Evolutionary conservation across 306 rosid species (phyloP).

Genomic region (Cicer chorassanicum): DNA sequence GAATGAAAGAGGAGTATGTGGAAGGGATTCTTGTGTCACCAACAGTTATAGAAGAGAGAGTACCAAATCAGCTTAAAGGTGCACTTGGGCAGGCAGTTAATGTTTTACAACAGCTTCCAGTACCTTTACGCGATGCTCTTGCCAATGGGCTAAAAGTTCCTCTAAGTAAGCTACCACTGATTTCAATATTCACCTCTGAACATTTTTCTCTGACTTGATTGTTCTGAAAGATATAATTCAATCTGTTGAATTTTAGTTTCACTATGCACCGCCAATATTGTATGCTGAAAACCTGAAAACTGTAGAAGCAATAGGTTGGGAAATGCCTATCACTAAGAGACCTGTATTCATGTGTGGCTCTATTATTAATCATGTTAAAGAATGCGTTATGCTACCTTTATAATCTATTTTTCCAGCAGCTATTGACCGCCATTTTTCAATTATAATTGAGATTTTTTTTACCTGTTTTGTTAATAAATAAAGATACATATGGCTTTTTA

Average conservation of each 20-base stretch:
- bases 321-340: slow-evolving; percentile 30
- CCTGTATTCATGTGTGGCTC: slow-evolving; percentile 20
- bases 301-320: slow-evolving; percentile 21
- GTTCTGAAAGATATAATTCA: slow-evolving; percentile 19
- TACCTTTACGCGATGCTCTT: slow-evolving; percentile 71
- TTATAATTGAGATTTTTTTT: not conserved
- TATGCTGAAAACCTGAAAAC: slow-evolving; percentile 36
- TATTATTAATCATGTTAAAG: slow-evolving; percentile 4
- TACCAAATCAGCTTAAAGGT: slow-evolving; percentile 89
- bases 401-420: slow-evolving; percentile 10
- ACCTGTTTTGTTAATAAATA: not conserved
- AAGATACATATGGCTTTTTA: not conserved
- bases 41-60: slow-evolving; percentile 72
- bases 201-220: slow-evolving; percentile 1
- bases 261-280: slow-evolving; percentile 19
- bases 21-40: slow-evolving; percentile 85
- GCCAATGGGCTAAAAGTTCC: slow-evolving; percentile 81
- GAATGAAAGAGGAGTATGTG: slow-evolving; percentile 89
- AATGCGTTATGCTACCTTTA: slow-evolving; percentile 1
- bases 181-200: slow-evolving; percentile 28
- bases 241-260: slow-evolving; percentile 33
- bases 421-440: slow-evolving; percentile 7
- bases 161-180: slow-evolving; percentile 60
- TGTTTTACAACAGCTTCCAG: slow-evolving; percentile 83
- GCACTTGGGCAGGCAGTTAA: slow-evolving; percentile 78